phyloP scores from a whole-genome alignment of 352 stramenopile species.

The Phytopythium ostracodes region DNA sequence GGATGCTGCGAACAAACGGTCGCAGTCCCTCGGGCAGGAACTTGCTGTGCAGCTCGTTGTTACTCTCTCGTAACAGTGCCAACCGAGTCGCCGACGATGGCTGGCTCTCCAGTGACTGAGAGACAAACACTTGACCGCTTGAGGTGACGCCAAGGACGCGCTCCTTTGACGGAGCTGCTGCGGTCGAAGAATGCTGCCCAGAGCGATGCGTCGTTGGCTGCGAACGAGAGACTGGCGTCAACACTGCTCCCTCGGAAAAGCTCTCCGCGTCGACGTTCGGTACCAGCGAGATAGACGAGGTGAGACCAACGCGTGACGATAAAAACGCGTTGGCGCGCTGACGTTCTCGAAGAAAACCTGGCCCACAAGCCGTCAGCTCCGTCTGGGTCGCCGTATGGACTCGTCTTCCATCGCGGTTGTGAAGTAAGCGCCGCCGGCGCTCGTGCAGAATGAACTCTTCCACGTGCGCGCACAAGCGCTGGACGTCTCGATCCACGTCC shows the following conservation, averaged over 20 bases:
- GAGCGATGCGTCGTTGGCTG: background rate
- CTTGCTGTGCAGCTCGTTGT: slow-evolving; percentile 25
- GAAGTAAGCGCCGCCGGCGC: background rate
- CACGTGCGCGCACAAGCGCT: slow-evolving; percentile 26
- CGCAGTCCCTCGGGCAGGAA: slow-evolving; percentile 31
- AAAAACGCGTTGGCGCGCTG: slow-evolving; percentile 3
- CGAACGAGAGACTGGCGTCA: background rate
- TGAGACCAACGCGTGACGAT: background rate
- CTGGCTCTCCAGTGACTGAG: background rate
- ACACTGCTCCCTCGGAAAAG: background rate
- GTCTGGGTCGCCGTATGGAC: slow-evolving; percentile 20
- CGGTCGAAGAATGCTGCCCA: background rate
- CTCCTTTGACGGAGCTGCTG: background rate
- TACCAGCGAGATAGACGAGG: background rate
- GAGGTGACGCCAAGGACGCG: background rate
- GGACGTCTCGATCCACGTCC: slow-evolving; percentile 37
- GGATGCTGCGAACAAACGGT: slow-evolving; percentile 21
- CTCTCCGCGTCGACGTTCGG: background rate
- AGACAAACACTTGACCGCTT: background rate
- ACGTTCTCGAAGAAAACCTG: slow-evolving; percentile 1
- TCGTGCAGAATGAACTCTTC: slow-evolving; percentile 24
- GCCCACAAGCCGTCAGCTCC: slow-evolving; percentile 25
- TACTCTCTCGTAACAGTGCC: slow-evolving; percentile 12
- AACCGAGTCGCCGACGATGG: slow-evolving; percentile 1
- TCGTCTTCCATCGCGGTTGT: background rate